Evolutionary conservation across 2,329 filamentous ascomycete species (phyloP), one percentile per base, ranked within the genome.

Genomic region (Fusarium mundagurra): DNA sequence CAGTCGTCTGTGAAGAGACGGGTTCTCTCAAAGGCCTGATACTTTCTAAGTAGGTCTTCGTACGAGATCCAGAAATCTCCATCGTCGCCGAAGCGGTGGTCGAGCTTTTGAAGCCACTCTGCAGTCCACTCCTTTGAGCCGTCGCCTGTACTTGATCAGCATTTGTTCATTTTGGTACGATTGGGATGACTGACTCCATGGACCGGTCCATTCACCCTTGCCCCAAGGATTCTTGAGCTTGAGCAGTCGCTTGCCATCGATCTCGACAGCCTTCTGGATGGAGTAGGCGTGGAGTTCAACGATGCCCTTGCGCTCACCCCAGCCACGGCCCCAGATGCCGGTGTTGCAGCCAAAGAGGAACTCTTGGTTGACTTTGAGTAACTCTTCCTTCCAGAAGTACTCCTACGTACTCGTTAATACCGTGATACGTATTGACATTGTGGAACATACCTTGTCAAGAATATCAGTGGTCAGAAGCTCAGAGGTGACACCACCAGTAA

Each of bases 71-170:
- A 90, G 70, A 90, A 90, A 51, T 87, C 89, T 31, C 93, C 93
- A 75, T 95, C 93, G 74, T 94, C 92, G 44, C 93, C 93, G 75
- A 95, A 95, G 47, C 88, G 90, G 79, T 95, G 93, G 51, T 88
- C 86, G 2, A 96, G 86, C 76, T 92, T 91, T 68, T 90, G 83
- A 82, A 96, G 91, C 89, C 92, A 94, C 74, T 95, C 91, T 0
- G 93, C 86, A 2, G 93, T 96, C 94, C 94, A 97, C 81, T 96
- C 92, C 77, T 94, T 93, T 12, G 92, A 94, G 0, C 94, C 94
- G 78, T 96, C 94, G 8, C 86, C 87, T 84, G 22, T 3, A 34
- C 2, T 45, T 41, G 10, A 29, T 82, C 22, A 82, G 77, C 20
- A 55, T 12, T 29, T 12, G 13, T 44, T 20, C 1, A 3, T 4